A percentile compares a stretch with the other conserved stretches of the same genome.
Conservation (phyloP, 2,329 filamentous ascomycete species). For the Pseudocercospora fijiensis region DNA sequence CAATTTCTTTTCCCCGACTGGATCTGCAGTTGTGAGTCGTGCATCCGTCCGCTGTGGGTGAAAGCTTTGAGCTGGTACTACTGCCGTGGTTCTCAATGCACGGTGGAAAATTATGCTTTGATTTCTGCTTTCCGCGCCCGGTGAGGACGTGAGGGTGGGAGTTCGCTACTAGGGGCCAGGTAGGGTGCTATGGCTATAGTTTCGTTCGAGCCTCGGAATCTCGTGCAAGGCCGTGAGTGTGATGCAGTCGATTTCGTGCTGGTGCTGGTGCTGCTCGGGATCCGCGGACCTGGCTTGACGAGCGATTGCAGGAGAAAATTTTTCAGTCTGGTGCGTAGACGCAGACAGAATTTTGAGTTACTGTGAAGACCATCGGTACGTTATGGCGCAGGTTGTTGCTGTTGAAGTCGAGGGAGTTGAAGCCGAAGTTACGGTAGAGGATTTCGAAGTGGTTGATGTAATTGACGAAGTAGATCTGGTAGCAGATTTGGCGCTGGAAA, state of each 20-base stretch:
- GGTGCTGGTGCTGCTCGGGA: background rate
- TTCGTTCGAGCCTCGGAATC: no score
- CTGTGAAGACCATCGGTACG: slow-evolving; percentile 13
- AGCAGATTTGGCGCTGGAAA: background rate
- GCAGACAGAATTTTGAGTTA: slow-evolving; percentile 16
- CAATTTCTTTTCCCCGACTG: background rate
- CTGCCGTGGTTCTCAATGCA: background rate
- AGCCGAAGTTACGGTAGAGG: background rate
- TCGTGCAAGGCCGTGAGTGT: no score
- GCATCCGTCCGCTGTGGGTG: background rate
- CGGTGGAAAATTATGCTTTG: no score
- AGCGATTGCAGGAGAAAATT: no score
- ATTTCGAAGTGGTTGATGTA: background rate
- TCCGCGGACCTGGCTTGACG: no score
- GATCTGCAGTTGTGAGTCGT: background rate
- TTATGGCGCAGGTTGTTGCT: slow-evolving; percentile 9
- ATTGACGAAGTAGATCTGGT: slow-evolving; percentile 12
- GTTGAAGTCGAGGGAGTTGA: background rate
- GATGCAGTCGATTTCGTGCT: background rate
- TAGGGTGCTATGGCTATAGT: background rate
- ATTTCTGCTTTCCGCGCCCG: no score
- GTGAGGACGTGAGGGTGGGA: background rate
- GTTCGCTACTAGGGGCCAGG: background rate
- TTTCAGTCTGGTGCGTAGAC: slow-evolving; percentile 12
- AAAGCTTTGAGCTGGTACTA: background rate